Conservation (phyloP, 176 grass and related monocot genomes). For the Hordeum marinum region DNA sequence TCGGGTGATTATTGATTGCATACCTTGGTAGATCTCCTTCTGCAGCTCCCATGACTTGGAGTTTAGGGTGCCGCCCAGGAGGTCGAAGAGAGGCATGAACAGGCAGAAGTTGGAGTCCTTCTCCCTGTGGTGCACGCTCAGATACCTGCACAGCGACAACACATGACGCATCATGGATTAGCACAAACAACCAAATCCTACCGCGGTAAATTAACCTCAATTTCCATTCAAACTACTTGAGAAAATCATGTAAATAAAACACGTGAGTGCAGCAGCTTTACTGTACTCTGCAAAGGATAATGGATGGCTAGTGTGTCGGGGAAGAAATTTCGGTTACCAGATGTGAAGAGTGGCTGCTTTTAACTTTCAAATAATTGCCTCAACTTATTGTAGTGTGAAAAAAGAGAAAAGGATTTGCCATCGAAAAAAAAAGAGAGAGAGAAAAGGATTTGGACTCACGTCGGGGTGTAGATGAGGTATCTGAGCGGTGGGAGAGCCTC, state of each 20-base stretch:
- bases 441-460: constrained; percentile 33
- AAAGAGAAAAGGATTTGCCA: not conserved
- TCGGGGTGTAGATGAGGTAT: constrained; percentile 83
- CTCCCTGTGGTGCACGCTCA: constrained; percentile 76
- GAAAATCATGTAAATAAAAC: not conserved
- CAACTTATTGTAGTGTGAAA: no score
- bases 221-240: not conserved
- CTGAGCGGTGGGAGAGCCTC: constrained; percentile 40
- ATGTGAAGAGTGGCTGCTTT: not conserved
- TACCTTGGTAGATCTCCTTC: constrained; percentile 58
- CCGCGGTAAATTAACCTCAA: not conserved
- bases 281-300: not conserved
- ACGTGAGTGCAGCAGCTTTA: not conserved
- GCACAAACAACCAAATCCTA: not conserved
- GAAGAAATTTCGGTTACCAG: no score
- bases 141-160: constrained; percentile 39
- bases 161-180: not conserved
- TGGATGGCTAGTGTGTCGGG: not conserved
- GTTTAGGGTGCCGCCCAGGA: constrained; percentile 57
- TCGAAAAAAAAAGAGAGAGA: no score
- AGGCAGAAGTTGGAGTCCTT: constrained; percentile 73
- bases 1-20: not conserved
- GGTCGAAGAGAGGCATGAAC: constrained; percentile 83
- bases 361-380: not conserved
- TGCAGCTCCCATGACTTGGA: constrained; percentile 59